Evolutionary conservation across 306 rosid species (phyloP), one percentile per base, ranked within the genome.

Genomic region (Abrus pulchellus): DNA sequence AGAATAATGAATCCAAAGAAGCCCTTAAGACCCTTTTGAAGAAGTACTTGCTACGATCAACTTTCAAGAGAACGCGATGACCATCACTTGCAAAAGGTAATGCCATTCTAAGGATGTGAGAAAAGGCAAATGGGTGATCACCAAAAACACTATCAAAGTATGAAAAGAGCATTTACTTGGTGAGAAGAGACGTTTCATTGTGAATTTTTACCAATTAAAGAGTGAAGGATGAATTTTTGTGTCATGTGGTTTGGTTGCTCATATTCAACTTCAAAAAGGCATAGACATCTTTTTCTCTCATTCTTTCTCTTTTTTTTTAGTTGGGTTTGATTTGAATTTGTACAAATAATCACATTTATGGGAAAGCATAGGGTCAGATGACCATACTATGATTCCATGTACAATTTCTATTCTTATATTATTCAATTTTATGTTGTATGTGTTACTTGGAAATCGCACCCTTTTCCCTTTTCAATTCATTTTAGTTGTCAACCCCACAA

Each of bases 231-330:
- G 62, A 47, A 59, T 76, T 74, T 65, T 76, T n/a, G 62, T 80
- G 81, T 82, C 85, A 79, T 84, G 83, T 66, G 86, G 13, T 75
- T 82, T 84, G 90, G 81, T 85, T 87, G 84, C 83, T 82, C 82
- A 14, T 53, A 28, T 82, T 82, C 1, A 79, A 78, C 83, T 82
- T 78, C 83, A 29, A 75, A 82, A 79, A 69, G 81, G 74, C 70
- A 59, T 40, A 50, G 28, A 62, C 28, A 74, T 78, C 3, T 45
- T 0, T 74, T 52, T 78, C 27, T 45, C 50, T 82, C 55, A 13
- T 75, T 56, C 68, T 65, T 49, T 28, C 52, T 78, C n/a, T 27
- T 49, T 82, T 74, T 57, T 66, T 44, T 8, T 20, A 73, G 44
- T 34, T 82, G 47, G 32, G 44, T 66, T 60, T 72, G 61, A 70